phyloP scores from a whole-genome alignment of 2,329 filamentous ascomycete genomes.

The Lachnellula occidentalis region DNA sequence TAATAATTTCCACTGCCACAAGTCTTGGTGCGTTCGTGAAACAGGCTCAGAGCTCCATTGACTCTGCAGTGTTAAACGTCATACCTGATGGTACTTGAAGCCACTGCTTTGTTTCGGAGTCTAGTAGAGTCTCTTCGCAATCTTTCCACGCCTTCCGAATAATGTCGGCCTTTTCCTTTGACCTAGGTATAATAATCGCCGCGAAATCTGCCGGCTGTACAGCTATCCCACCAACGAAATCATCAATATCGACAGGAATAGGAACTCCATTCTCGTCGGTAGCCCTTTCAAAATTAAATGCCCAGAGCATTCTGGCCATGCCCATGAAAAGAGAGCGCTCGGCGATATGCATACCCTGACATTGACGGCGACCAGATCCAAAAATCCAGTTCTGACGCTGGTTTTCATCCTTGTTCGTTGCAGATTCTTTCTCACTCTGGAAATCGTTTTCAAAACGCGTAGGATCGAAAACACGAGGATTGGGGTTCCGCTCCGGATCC shows the following conservation, averaged over 20 bases:
- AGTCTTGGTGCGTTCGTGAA: too few species aligned
- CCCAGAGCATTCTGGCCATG: conserved; percentile 8
- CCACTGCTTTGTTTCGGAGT: too few species aligned
- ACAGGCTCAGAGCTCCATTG: too few species aligned
- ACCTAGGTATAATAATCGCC: too few species aligned
- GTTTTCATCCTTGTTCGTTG: conserved; percentile 10
- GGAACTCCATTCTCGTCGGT: conserved; percentile 13
- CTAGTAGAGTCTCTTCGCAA: background rate
- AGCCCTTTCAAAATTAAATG: conserved; percentile 19
- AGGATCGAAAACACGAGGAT: background rate
- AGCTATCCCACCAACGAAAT: too few species aligned
- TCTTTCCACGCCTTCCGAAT: background rate
- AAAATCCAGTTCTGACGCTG: background rate
- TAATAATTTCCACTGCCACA: too few species aligned
- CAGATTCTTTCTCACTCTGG: conserved; percentile 31
- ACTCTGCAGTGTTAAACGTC: too few species aligned
- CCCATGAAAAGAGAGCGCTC: conserved; percentile 3
- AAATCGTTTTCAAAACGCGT: conserved; percentile 18
- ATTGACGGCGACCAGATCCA: conserved; percentile 42
- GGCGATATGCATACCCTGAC: conserved; percentile 46
- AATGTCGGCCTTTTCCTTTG: too few species aligned
- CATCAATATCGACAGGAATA: conserved; percentile 18
- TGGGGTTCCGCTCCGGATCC: background rate
- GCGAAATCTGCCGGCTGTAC: too few species aligned
- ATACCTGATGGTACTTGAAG: too few species aligned